phyloP scores from a whole-genome alignment of 106 monocot species.

The Chionographis japonica region DNA sequence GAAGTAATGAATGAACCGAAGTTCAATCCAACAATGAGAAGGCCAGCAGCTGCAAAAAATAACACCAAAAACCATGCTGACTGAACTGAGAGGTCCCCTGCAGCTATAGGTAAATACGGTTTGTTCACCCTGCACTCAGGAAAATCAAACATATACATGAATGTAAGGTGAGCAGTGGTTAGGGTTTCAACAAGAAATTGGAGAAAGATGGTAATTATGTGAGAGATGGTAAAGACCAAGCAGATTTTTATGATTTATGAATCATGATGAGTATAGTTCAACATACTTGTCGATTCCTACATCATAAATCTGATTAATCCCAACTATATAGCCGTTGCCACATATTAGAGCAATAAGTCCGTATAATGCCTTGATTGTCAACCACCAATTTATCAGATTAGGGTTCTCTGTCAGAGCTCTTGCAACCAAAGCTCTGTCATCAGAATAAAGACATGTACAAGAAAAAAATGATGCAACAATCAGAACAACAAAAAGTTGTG shows the following conservation, averaged over 20 bases:
- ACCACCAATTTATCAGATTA: conserved; percentile 79
- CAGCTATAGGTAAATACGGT: conserved; percentile 98
- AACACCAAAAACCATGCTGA: conserved; percentile 93
- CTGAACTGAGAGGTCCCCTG: conserved; percentile 89
- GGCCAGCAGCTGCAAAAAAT: conserved; percentile 69
- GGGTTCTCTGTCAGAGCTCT: conserved; percentile 87
- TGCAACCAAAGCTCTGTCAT: conserved; percentile 81
- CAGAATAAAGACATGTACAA: conserved; percentile 9
- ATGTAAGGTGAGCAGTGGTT: not conserved
- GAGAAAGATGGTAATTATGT: too few relatives aligned
- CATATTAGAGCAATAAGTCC: conserved; percentile 85
- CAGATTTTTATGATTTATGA: not conserved
- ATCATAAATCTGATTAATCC: conserved; percentile 98
- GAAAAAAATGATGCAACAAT: conserved; percentile 3
- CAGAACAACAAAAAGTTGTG: not conserved
- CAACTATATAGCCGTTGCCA: conserved; percentile 97
- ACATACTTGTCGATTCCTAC: conserved; percentile 96
- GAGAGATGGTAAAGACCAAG: too few relatives aligned
- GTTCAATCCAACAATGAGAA: conserved; percentile 66
- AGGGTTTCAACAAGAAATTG: not conserved
- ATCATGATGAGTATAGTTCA: not conserved
- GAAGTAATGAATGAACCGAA: conserved; percentile 94
- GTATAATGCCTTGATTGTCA: conserved; percentile 79
- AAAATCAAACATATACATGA: conserved; percentile 6
- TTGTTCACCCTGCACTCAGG: conserved; percentile 82